These are phyloP conservation scores for Saccharomycopsis crataegensis DNA, from an alignment of 1,139 yeast species.

Conservation along the genomic window DNA sequence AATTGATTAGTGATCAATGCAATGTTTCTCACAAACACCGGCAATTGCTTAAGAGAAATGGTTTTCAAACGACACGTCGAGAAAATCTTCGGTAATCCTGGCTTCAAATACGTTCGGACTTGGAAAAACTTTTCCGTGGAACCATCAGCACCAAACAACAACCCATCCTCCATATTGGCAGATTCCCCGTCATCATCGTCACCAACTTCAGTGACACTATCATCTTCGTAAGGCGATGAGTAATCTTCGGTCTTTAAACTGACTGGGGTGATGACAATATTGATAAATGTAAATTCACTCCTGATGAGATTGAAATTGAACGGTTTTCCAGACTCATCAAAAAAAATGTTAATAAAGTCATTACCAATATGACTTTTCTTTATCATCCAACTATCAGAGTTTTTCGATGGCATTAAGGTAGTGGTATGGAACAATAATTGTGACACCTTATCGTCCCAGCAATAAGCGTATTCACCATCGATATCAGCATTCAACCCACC, in stretches of 20 bases:
- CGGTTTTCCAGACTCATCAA: constrained; percentile 62
- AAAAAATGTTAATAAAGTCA: constrained; percentile 71
- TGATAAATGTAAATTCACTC: constrained; percentile 77
- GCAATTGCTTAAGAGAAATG: constrained; percentile 50
- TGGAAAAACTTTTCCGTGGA: constrained; percentile 35
- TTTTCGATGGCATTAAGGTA: constrained; percentile 65
- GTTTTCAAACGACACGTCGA: constrained; percentile 73
- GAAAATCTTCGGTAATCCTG: constrained; percentile 70
- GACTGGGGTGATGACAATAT: constrained; percentile 71
- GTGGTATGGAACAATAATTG: constrained; percentile 75
- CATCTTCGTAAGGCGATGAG: constrained; percentile 4
- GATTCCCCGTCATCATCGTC: constrained; percentile 15
- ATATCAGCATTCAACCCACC: constrained; percentile 75
- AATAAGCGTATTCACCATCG: constrained; percentile 73
- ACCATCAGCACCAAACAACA: no score
- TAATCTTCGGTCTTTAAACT: constrained; percentile 21
- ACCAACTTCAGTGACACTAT: neutral
- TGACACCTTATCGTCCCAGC: constrained; percentile 64
- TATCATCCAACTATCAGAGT: constrained; percentile 40
- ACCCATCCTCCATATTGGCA: neutral
- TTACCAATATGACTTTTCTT: constrained; percentile 87
- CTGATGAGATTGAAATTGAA: constrained; percentile 67
- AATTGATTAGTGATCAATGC: constrained; percentile 63
- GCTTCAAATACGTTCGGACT: constrained; percentile 56
- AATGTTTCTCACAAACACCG: constrained; percentile 59